Percentiles rank a stretch among this genome's conserved stretches.
Evolutionary conservation across 345 rosid genomes (phyloP).

Genomic region (Erysimum cheiranthoides): DNA sequence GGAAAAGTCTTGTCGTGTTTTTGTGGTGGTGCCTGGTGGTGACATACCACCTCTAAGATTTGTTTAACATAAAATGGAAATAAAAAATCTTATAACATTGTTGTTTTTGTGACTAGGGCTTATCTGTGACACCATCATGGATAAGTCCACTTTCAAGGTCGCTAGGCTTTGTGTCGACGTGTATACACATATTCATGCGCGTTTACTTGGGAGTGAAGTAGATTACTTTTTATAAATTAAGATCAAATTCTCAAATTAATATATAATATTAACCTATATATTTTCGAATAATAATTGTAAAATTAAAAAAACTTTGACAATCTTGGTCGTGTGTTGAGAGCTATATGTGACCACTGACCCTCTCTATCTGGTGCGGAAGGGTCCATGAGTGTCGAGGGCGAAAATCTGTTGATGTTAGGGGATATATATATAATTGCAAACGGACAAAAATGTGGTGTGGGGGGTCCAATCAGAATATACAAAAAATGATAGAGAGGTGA

Average conservation of each 20-base stretch:
- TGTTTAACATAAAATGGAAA: background rate
- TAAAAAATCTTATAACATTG: background rate
- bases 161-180: constrained; percentile 19
- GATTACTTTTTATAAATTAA: background rate
- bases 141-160: constrained; percentile 23
- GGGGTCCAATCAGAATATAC: constrained; percentile 28
- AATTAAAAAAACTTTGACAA: background rate
- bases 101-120: constrained; percentile 10
- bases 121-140: constrained; percentile 18
- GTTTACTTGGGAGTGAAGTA: constrained; percentile 26
- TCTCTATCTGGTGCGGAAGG: constrained; percentile 32
- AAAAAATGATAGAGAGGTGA: constrained; percentile 7
- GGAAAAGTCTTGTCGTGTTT: background rate
- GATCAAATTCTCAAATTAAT: background rate
- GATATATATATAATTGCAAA: constrained; percentile 23
- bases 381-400: constrained; percentile 35
- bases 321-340: constrained; percentile 39
- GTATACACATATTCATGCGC: constrained; percentile 9
- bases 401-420: constrained; percentile 27
- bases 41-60: background rate
- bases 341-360: constrained; percentile 4
- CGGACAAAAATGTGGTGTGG: constrained; percentile 14
- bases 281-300: background rate
- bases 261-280: background rate
- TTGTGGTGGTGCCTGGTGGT: constrained; percentile 4